These are phyloP conservation scores for Anthostomella pinea DNA, from an alignment of 2,329 filamentous ascomycete species.

Conservation along the genomic window DNA sequence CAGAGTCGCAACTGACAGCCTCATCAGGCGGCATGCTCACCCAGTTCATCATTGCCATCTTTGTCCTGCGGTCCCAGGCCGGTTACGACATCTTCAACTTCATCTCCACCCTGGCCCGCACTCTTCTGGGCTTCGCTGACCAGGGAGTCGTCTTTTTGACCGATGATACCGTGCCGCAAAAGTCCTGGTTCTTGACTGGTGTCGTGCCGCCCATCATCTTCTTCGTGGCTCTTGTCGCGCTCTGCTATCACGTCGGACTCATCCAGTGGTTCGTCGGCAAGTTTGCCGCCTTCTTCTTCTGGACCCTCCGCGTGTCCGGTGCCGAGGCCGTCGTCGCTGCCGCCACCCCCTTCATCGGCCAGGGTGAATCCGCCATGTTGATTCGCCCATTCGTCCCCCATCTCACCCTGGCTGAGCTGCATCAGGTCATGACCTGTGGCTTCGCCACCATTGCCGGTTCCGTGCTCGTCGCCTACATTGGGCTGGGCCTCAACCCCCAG, in stretches of 20 bases:
- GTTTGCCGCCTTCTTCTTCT: constrained; percentile 89
- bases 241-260: constrained; percentile 76
- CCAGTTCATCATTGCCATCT: constrained; percentile 85
- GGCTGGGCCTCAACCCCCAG: constrained; percentile 77
- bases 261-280: constrained; percentile 89
- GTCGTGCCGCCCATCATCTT: constrained; percentile 94
- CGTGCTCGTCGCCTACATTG: constrained; percentile 82
- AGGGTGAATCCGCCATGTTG: constrained; percentile 91
- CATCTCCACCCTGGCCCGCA: constrained; percentile 70
- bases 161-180: constrained; percentile 37
- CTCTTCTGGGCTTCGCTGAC: constrained; percentile 72
- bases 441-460: constrained; percentile 91
- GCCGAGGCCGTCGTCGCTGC: constrained; percentile 92
- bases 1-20: constrained; percentile 3
- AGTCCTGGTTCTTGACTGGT: constrained; percentile 68
- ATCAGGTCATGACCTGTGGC: constrained; percentile 89
- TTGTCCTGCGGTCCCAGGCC: constrained; percentile 76
- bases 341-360: constrained; percentile 89
- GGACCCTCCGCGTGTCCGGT: constrained; percentile 80
- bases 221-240: constrained; percentile 89
- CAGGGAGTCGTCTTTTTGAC: constrained; percentile 74
- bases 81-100: constrained; percentile 93
- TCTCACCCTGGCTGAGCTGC: constrained; percentile 82
- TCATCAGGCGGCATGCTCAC: constrained; percentile 68
- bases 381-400: constrained; percentile 83